A percentile compares a stretch with the other conserved stretches of the same genome.
Conservation (phyloP, 257 asterid species). For the Jacaranda copaia region DNA sequence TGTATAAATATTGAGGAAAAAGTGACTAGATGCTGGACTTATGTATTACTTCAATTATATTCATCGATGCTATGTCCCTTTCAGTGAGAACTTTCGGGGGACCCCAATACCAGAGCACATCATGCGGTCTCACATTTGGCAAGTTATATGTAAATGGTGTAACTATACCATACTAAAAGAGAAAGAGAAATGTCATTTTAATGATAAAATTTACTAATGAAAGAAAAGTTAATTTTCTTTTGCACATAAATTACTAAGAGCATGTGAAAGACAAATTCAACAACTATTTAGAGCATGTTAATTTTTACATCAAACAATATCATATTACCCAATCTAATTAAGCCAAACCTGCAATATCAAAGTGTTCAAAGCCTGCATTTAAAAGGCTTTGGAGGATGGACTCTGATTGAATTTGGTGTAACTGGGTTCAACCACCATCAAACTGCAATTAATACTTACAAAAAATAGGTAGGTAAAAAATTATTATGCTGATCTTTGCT, state of each 20-base stretch:
- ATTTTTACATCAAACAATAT: constrained; percentile 19
- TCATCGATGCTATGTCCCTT: constrained; percentile 28
- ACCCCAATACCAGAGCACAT: not conserved
- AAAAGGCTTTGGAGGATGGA: no score
- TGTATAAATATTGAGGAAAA: constrained; percentile 29
- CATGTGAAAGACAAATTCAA: constrained; percentile 5
- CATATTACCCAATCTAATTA: not conserved
- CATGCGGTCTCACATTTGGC: not conserved
- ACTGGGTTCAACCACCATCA: not conserved
- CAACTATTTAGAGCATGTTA: constrained; percentile 11
- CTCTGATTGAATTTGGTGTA: constrained; percentile 8
- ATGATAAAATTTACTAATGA: not conserved
- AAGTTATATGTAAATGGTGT: not conserved
- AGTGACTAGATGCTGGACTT: constrained; percentile 22
- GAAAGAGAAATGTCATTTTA: not conserved
- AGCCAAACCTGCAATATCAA: not conserved
- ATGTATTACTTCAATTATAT: constrained; percentile 21
- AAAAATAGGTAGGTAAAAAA: not conserved
- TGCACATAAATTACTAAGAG: not conserved
- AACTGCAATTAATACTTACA: not conserved
- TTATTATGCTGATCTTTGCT: not conserved
- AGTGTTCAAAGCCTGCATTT: no score
- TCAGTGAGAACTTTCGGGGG: constrained; percentile 6
- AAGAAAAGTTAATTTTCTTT: constrained; percentile 19
- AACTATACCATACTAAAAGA: not conserved